Evolutionary conservation across 768 basidiomycete species (phyloP), one percentile per base, ranked within the genome.

Genomic region (Rubroboletus satanas): DNA sequence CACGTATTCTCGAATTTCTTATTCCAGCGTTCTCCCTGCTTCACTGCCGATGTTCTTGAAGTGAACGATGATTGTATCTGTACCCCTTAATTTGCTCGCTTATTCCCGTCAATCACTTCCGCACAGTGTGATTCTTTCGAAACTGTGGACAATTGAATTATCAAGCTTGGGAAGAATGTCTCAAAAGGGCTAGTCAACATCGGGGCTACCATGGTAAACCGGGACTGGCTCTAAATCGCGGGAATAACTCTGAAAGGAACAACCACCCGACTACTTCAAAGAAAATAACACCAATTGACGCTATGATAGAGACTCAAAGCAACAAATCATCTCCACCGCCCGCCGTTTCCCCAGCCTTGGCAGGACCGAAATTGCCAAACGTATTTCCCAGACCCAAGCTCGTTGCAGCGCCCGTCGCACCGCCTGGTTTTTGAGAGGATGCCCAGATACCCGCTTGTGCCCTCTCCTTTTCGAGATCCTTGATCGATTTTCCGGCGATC

Each of bases 401-500:
- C 51, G 55, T 57, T 7, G 55, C 32, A 23, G 55, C 31, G 0
- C 51, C 45, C 3, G 31, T n/a, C 37, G 59, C 51, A 46, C 54
- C 45, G 12, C 59, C 53, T n/a, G 65, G 57, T 43, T 57, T 70
- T 47, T 68, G 70, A 15, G 68, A 57, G 1, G 68, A 62, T 0
- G 62, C 90, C 94, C 94, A 97, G 33, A 97, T 80, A 10, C 82
- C 83, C 21, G 86, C 84, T 66, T 80, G 81, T 3, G 85, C 80
- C 75, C 94, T 93, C 75, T 96, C 93, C 73, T 83, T 85, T 74
- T 92, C 89, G 59, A 97, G 68, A 64, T 93, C 93, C 71, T 88
- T 88, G 65, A 96, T 95, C 42, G 87, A 89, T 77, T 93, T 93
- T 37, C 77, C 76, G 38, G 66, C 62, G 2, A 67, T 66, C 18